Percentiles rank a stretch among this genome's conserved stretches.
Conservation (phyloP, 2,329 filamentous ascomycete genomes). For the Madurella mycetomatis region DNA sequence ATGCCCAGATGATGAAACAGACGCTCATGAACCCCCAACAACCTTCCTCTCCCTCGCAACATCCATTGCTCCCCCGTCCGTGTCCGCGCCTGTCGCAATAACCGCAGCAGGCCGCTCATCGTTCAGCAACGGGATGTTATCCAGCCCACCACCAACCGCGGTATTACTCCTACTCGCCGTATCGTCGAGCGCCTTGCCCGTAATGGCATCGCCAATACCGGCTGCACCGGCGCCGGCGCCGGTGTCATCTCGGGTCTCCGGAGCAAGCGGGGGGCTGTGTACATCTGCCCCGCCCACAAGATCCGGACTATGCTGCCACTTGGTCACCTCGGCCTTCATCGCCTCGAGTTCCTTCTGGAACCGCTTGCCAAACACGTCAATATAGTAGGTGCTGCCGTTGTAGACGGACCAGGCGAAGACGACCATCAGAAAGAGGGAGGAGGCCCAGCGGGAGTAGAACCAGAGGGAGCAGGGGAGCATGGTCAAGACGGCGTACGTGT, state of each 20-base stretch:
- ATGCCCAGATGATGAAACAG: background rate
- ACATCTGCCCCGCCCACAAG: conserved; percentile 23
- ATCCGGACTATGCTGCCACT: conserved; percentile 69
- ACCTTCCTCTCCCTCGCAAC: conserved; percentile 44
- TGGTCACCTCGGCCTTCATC: conserved; percentile 81
- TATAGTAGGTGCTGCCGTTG: conserved; percentile 96
- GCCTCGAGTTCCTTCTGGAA: conserved; percentile 95
- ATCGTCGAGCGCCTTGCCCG: conserved; percentile 27
- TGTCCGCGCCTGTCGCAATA: conserved; percentile 25
- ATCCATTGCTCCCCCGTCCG: conserved; percentile 40
- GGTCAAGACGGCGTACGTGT: conserved; percentile 80
- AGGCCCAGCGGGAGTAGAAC: conserved; percentile 85
- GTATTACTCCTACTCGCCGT: conserved; percentile 19
- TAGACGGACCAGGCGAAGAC: conserved; percentile 96
- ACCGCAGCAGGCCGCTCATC: conserved; percentile 37
- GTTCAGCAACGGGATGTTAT: conserved; percentile 54
- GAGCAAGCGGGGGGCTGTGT: conserved; percentile 36
- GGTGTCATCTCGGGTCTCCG: conserved; percentile 20
- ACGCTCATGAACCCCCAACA: background rate
- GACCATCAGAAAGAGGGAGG: conserved; percentile 66
- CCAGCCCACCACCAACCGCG: conserved; percentile 35
- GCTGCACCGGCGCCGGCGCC: background rate
- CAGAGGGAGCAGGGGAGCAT: conserved; percentile 94
- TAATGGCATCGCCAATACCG: conserved; percentile 17
- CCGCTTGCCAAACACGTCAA: conserved; percentile 92